Conservation (phyloP, 495 filamentous ascomycete genomes). For the Penicillium desertorum region DNA sequence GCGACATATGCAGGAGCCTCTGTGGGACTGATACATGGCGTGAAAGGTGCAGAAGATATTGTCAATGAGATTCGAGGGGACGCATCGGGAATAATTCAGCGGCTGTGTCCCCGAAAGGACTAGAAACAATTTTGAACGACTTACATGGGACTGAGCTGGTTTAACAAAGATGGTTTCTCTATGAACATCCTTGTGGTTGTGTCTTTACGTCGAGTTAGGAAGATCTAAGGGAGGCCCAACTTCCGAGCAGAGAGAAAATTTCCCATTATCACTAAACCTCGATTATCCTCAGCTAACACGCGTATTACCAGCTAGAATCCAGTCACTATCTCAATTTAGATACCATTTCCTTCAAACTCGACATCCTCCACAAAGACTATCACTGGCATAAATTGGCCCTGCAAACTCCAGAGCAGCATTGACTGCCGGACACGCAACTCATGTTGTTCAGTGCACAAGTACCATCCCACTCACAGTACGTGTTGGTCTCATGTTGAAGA, state of each 20-base stretch:
- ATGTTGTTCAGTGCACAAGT: background rate
- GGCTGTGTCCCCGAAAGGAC: background rate
- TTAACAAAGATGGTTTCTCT: background rate
- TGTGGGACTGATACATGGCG: conserved; percentile 50
- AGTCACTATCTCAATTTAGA: background rate
- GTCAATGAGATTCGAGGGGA: conserved; percentile 25
- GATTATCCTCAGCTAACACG: background rate
- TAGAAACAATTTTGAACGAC: background rate
- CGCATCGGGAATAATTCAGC: conserved; percentile 14
- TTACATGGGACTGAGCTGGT: background rate
- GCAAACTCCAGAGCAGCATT: conserved; percentile 5
- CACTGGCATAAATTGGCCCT: background rate
- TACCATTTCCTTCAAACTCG: background rate
- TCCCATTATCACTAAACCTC: background rate
- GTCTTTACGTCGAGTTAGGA: background rate
- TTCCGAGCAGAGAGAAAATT: background rate
- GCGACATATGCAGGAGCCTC: conserved; percentile 68
- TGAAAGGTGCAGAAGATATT: conserved; percentile 45
- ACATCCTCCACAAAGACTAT: background rate
- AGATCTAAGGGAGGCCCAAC: background rate
- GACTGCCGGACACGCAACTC: background rate
- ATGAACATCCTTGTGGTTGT: background rate
- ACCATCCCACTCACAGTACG: conserved; percentile 5
- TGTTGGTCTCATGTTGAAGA: background rate
- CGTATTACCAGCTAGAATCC: background rate